A percentile compares a stretch with the other conserved stretches of the same genome.
Evolutionary conservation across 2,329 filamentous ascomycete species (phyloP).

Genomic region (Colletotrichum sansevieriae): DNA sequence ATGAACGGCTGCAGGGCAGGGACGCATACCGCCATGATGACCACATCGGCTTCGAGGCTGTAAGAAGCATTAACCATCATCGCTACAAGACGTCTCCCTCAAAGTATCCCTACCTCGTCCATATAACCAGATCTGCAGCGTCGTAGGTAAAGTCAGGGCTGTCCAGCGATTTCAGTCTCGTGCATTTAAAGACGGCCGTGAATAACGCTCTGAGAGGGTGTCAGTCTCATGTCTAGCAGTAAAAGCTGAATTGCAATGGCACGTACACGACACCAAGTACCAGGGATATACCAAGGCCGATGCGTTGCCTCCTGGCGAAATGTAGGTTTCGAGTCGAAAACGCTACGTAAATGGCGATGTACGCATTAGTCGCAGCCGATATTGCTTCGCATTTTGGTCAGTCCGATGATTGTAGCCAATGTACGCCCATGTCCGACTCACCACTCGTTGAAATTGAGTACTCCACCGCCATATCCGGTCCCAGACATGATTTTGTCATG

Average conservation of each 20-base stretch:
- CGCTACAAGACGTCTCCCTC: rapidly evolving
- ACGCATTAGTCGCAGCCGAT: constrained; percentile 48
- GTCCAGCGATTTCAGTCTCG: constrained; percentile 48
- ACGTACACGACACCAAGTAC: constrained; percentile 48
- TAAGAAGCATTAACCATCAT: background rate
- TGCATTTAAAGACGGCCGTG: constrained; percentile 52
- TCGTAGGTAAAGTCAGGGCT: constrained; percentile 46
- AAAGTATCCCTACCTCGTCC: constrained; percentile 16
- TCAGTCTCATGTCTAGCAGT: no score
- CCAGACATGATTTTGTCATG: constrained; percentile 52
- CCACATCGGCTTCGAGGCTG: constrained; percentile 51
- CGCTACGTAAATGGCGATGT: constrained; percentile 57
- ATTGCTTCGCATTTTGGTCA: constrained; percentile 16
- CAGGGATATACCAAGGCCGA: constrained; percentile 53
- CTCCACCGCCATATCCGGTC: constrained; percentile 51
- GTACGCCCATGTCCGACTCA: constrained; percentile 40
- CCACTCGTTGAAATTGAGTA: constrained; percentile 57
- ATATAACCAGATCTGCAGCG: constrained; percentile 28
- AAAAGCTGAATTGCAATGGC: no score
- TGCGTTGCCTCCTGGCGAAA: constrained; percentile 55
- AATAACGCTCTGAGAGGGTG: constrained; percentile 41
- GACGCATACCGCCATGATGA: constrained; percentile 52
- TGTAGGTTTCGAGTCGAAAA: constrained; percentile 53
- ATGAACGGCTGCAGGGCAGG: constrained; percentile 50
- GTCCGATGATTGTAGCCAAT: rapidly evolving